A percentile compares a stretch with the other conserved stretches of the same genome.
These are phyloP conservation scores for Astrothelium macrocarpum DNA, from an alignment of 495 filamentous ascomycete genomes.

Conservation along the genomic window DNA sequence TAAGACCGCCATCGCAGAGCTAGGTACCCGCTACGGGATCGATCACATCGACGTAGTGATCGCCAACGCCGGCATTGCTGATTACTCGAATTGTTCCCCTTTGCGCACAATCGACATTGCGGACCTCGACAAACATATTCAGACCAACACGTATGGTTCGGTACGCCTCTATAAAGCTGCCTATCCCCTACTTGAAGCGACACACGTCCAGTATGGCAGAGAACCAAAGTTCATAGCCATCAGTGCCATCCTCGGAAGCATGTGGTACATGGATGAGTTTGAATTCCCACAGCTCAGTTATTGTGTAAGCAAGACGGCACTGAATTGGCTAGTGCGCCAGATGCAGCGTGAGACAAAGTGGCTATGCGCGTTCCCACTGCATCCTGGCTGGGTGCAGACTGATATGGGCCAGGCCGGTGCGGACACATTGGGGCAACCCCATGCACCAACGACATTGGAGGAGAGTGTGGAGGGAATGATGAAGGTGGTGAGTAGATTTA, in stretches of 20 bases:
- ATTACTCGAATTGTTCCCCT: slow-evolving; percentile 5
- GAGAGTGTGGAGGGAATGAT: not conserved
- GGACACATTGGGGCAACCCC: not conserved
- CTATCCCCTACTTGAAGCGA: not conserved
- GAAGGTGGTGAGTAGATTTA: not conserved
- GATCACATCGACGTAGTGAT: slow-evolving; percentile 24
- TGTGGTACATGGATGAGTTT: not conserved
- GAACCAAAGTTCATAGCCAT: not conserved
- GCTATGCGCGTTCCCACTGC: not conserved
- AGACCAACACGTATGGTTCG: slow-evolving; percentile 10
- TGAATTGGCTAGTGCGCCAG: slow-evolving; percentile 1
- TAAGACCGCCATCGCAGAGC: not conserved
- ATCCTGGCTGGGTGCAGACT: not conserved
- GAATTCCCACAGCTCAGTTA: not conserved
- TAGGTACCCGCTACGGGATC: not conserved
- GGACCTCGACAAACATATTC: slow-evolving; percentile 8
- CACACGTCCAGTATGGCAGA: not conserved
- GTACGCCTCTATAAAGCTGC: not conserved
- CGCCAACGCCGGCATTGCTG: slow-evolving; percentile 19
- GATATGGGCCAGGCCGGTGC: not conserved
- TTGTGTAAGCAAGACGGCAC: slow-evolving; percentile 3
- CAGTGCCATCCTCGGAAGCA: not conserved
- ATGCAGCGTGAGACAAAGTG: not conserved
- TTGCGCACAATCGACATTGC: slow-evolving; percentile 2
- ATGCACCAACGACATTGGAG: not conserved